Percentiles rank a stretch among this genome's conserved stretches.
Conservation (phyloP, 1,139 yeast species). For the Arxiozyma bovina region DNA sequence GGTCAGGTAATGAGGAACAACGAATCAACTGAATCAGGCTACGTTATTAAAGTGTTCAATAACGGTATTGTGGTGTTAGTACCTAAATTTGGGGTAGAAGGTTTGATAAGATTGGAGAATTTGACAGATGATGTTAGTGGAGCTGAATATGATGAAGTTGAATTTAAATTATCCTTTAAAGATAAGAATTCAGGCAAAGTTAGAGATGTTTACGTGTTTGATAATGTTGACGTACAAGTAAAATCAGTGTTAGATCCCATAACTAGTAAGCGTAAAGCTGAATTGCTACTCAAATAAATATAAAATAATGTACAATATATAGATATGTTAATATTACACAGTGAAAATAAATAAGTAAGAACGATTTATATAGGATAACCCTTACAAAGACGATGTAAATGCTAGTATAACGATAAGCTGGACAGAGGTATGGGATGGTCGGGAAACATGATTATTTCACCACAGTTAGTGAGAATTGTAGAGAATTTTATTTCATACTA, state of each 20-base stretch:
- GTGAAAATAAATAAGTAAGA: too few species aligned
- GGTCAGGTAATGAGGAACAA: constrained; percentile 90
- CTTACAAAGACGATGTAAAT: too few species aligned
- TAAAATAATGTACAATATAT: background rate
- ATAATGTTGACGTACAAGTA: constrained; percentile 74
- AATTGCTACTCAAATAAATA: constrained; percentile 45
- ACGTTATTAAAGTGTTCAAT: constrained; percentile 81
- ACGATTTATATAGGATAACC: too few species aligned
- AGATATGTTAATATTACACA: background rate
- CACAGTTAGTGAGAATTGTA: too few species aligned
- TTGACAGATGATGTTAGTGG: constrained; percentile 54
- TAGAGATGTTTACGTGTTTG: constrained; percentile 65
- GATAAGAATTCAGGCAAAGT: constrained; percentile 37
- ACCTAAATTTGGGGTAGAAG: constrained; percentile 96
- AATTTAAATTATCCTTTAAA: constrained; percentile 55
- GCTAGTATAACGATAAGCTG: too few species aligned
- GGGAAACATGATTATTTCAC: too few species aligned
- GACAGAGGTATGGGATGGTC: too few species aligned
- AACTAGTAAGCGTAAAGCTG: constrained; percentile 91
- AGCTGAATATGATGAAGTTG: constrained; percentile 70
- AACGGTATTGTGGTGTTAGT: constrained; percentile 93
- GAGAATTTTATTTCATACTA: too few species aligned
- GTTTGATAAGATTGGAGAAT: constrained; percentile 73
- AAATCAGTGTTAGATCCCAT: constrained; percentile 74
- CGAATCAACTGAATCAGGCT: constrained; percentile 76